Percentiles rank a stretch among this genome's conserved stretches.
These are phyloP conservation scores for Aspergillus pseudoterreus DNA, from an alignment of 2,329 filamentous ascomycete genomes.

Conservation along the genomic window DNA sequence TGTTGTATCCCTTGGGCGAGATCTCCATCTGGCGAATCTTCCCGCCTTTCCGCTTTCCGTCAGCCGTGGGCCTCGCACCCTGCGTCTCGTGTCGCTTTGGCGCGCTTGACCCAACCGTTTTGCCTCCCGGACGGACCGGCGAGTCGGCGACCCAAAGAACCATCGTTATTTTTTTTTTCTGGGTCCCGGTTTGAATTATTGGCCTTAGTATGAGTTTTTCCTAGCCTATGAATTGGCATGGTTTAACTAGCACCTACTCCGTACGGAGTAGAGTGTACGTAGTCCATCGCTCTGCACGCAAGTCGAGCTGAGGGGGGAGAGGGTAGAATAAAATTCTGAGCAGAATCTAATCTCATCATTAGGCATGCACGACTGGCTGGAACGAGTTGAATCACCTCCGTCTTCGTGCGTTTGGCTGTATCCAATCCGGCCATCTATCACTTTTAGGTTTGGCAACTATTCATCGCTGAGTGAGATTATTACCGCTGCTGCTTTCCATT, in stretches of 20 bases:
- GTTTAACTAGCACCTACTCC: not conserved
- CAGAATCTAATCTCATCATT: not conserved
- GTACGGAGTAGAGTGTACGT: not conserved
- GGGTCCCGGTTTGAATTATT: constrained; percentile 1
- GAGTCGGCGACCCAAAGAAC: constrained; percentile 19
- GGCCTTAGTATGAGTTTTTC: not conserved
- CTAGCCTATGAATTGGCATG: not conserved
- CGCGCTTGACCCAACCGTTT: constrained; percentile 19
- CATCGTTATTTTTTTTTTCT: constrained; percentile 1
- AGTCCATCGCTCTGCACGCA: no score
- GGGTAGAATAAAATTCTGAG: not conserved
- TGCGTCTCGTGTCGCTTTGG: constrained; percentile 20
- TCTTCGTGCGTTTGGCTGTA: constrained; percentile 6
- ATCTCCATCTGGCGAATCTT: constrained; percentile 19
- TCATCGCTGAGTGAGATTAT: not conserved
- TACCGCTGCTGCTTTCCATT: not conserved
- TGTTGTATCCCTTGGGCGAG: constrained; percentile 11
- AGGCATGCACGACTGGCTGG: not conserved
- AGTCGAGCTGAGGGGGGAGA: not conserved
- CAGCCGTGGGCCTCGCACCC: constrained; percentile 16
- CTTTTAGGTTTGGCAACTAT: not conserved
- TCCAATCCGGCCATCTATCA: constrained; percentile 1
- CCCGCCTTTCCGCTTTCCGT: constrained; percentile 21
- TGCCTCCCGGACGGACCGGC: constrained; percentile 22
- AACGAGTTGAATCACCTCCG: not conserved